phyloP scores from a whole-genome alignment of 108 stramenopile genomes.

The Nitzschia sp. region DNA sequence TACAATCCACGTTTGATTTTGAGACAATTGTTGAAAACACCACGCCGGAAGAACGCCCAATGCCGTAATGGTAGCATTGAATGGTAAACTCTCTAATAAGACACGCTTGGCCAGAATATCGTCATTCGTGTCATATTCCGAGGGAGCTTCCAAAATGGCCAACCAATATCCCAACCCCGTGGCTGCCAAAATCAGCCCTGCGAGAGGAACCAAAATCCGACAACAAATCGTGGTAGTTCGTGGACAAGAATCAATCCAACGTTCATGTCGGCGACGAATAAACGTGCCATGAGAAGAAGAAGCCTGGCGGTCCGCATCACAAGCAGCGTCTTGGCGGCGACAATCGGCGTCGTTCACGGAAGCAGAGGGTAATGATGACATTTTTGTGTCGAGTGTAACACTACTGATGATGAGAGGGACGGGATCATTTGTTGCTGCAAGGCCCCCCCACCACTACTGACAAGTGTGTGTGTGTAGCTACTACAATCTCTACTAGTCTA shows the following conservation, averaged over 20 bases:
- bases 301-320: no score
- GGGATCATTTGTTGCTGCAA: no score
- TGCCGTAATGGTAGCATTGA: background rate
- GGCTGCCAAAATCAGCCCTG: background rate
- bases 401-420: no score
- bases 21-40: conserved; percentile 13
- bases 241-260: conserved; percentile 3
- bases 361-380: no score
- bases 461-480: no score
- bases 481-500: no score
- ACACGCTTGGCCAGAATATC: background rate
- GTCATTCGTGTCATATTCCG: background rate
- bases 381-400: no score
- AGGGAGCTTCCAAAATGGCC: background rate
- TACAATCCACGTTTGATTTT: background rate
- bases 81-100: background rate
- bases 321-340: no score
- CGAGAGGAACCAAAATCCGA: background rate
- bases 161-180: background rate
- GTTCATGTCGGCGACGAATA: background rate
- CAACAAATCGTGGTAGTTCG: background rate
- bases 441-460: no score
- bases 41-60: background rate
- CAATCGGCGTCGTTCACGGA: no score
- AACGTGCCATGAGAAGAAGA: no score